Evolutionary conservation across 139 green algal genomes (phyloP), one percentile per base, ranked within the genome.

Genomic region (Pseudopediastrum boryanum): DNA sequence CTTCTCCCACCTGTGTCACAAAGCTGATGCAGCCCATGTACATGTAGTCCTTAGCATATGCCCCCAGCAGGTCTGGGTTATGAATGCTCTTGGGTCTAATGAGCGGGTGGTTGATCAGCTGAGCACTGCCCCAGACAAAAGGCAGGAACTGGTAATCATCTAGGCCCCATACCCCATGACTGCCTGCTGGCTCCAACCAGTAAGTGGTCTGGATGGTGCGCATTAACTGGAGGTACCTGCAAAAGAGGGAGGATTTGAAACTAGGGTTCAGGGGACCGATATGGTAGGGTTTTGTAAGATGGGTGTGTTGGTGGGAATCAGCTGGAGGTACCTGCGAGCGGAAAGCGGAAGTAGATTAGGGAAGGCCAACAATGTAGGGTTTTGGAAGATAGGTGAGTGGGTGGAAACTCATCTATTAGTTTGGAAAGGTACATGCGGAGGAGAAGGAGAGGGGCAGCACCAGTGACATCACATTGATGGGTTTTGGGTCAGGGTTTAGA

Each of bases 91-190:
- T 88, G 25, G 96, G 96, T 51, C 82, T 76, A 31, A 98, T 88
- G 67, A 89, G 77, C 42, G 89, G 85, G 83, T 98, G 93, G 27
- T 75, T 87, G 0, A 92, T 44, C 50, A 98, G 87, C 89, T 98
- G 94, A 13, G 85, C 74, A n/a, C 46, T 67, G 63, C 75, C 75
- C 73, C 92, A 98, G 0, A 98, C 48, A 83, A 99, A 99, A 19
- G 96, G 95, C 68, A 99, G 86, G 82, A 99, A 98, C 56, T 98
- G 92, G 89, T 99, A 99, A 86, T 99, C 96, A 77, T 99, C 96
- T 72, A 99, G 86, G 2, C 96, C 96, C 96, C 96, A 99, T 56
- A 98, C 94, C 29, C 96, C 96, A 80, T 98, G 95, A 13, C 88
- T 95, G 1, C 96, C 96, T 2, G 96, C 96, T 2, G 96, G 96